Evolutionary conservation across 768 basidiomycete genomes (phyloP).

Genomic region (Lactarius indigo): DNA sequence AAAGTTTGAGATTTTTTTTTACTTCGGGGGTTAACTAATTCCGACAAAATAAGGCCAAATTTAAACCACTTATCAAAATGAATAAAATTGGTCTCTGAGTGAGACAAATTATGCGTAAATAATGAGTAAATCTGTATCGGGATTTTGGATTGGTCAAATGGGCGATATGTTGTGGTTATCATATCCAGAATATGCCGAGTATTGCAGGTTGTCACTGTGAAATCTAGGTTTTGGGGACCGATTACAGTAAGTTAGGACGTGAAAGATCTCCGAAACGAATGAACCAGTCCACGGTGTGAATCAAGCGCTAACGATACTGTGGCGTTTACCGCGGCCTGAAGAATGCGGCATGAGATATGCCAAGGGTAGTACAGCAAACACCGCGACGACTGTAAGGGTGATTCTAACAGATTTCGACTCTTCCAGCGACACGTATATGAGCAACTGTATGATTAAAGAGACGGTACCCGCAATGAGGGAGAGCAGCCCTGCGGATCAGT

Average conservation of each 20-base stretch:
- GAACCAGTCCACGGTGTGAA: not conserved
- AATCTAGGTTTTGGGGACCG: not conserved
- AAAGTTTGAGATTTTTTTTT: too few relatives aligned
- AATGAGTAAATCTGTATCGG: too few relatives aligned
- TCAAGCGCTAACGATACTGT: not conserved
- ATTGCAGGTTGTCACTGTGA: too few relatives aligned
- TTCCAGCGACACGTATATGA: slow-evolving; percentile 17
- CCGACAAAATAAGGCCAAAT: too few relatives aligned
- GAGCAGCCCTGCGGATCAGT: slow-evolving; percentile 5
- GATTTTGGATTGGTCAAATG: too few relatives aligned
- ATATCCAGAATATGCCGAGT: too few relatives aligned
- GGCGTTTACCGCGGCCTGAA: not conserved
- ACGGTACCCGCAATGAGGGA: slow-evolving; percentile 4
- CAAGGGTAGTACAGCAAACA: slow-evolving; percentile 5
- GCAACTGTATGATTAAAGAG: not conserved
- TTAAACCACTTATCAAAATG: too few relatives aligned
- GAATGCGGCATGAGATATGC: slow-evolving; percentile 9
- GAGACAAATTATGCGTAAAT: too few relatives aligned
- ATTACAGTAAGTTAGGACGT: not conserved
- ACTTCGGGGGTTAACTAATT: too few relatives aligned
- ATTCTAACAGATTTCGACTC: slow-evolving; percentile 12
- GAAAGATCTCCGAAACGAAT: not conserved
- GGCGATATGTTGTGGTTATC: too few relatives aligned
- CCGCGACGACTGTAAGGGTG: slow-evolving; percentile 9
- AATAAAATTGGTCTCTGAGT: too few relatives aligned